Percentiles rank a stretch among this genome's conserved stretches.
Conservation (phyloP, 2,329 filamentous ascomycete species). For the Aspergillus sp. region DNA sequence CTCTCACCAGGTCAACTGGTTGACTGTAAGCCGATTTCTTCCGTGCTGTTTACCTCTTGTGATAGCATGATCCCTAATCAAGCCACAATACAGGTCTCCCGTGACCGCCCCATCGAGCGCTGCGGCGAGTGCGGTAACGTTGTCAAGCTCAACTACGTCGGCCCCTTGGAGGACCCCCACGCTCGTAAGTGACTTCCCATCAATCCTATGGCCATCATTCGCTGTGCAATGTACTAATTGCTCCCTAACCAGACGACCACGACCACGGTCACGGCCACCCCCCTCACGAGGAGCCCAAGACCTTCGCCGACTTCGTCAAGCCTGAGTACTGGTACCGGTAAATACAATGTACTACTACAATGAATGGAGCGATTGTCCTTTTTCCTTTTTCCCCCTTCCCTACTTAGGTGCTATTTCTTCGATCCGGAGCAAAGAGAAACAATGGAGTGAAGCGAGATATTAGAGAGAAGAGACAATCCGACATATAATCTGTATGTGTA, state of each 20-base stretch:
- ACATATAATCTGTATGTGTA: neutral
- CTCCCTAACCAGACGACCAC: constrained; percentile 40
- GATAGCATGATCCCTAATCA: constrained; percentile 22
- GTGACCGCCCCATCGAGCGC: constrained; percentile 87
- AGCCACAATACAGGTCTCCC: constrained; percentile 64
- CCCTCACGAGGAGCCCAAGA: constrained; percentile 81
- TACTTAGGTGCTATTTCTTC: neutral
- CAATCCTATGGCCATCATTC: neutral
- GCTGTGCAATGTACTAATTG: constrained; percentile 13
- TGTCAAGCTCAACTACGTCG: constrained; percentile 97
- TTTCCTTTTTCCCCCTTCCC: neutral
- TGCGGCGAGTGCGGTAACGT: constrained; percentile 96
- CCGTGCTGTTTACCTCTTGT: neutral
- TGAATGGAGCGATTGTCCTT: constrained; percentile 17
- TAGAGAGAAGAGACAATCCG: neutral
- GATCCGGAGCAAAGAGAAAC: neutral
- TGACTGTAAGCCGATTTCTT: constrained; percentile 64
- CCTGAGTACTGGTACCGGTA: constrained; percentile 82
- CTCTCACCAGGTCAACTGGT: constrained; percentile 88
- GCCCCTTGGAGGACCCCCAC: constrained; percentile 71
- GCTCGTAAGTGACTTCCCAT: constrained; percentile 48
- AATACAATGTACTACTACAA: constrained; percentile 27
- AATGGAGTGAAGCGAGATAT: neutral
- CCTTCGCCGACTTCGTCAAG: constrained; percentile 93
- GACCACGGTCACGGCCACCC: constrained; percentile 43